Evolutionary conservation across 2,329 filamentous ascomycete genomes (phyloP).

Genomic region (Clonostachys solani): DNA sequence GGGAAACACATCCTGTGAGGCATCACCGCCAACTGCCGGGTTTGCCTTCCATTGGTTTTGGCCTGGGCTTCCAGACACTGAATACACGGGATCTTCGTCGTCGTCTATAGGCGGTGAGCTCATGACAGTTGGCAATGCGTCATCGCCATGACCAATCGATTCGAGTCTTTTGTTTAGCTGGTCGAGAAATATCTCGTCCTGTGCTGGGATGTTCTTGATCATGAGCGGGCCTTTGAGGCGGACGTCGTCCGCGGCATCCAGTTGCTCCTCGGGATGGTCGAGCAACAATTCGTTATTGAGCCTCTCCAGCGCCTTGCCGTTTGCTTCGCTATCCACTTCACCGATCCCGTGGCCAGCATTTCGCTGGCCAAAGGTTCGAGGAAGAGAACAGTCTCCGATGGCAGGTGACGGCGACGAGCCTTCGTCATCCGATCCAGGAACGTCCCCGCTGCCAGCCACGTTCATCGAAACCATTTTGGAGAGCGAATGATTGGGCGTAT

Average conservation of each 20-base stretch:
- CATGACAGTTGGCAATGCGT: conserved; percentile 40
- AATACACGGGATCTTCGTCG: neutral
- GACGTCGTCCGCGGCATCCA: conserved; percentile 38
- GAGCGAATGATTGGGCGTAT: conserved; percentile 57
- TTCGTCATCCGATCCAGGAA: conserved; percentile 16
- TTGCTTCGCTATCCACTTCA: neutral
- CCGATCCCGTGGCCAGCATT: conserved; percentile 1
- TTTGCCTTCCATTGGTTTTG: conserved; percentile 2
- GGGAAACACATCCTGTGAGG: conserved; percentile 10
- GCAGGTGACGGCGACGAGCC: conserved; percentile 7
- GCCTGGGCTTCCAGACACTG: neutral
- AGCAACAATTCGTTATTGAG: conserved; percentile 3
- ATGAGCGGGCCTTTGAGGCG: conserved; percentile 47
- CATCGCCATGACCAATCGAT: conserved; percentile 38
- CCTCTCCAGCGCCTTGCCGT: neutral
- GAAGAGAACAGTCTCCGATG: neutral
- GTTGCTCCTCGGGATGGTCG: conserved; percentile 14
- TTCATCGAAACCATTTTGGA: conserved; percentile 42
- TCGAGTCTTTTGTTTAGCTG: conserved; percentile 47
- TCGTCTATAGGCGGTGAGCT: conserved; percentile 22
- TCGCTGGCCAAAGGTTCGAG: neutral
- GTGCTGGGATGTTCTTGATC: conserved; percentile 49
- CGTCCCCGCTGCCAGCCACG: conserved; percentile 26
- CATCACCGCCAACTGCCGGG: conserved; percentile 12
- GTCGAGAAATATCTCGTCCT: conserved; percentile 50